phyloP scores from a whole-genome alignment of 2,329 filamentous ascomycete genomes.

The Colletotrichum falcatum region DNA sequence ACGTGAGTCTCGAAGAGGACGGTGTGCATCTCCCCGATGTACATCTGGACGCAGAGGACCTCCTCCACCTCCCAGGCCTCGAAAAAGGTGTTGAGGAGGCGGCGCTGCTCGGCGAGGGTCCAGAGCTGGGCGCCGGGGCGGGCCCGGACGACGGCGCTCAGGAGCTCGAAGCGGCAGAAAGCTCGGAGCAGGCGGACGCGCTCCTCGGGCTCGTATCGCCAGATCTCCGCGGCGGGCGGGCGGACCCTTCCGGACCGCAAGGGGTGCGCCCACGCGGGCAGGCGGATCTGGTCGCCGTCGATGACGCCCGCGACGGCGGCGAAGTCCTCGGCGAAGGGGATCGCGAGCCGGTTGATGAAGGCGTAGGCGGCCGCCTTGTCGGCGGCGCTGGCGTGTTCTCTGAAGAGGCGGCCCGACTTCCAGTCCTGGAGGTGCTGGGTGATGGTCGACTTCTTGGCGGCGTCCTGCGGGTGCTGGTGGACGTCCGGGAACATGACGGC shows the following conservation, averaged over 20 bases:
- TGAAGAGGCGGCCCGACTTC: background rate
- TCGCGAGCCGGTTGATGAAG: background rate
- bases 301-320: background rate
- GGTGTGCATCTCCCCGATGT: constrained; percentile 2
- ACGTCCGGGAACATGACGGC: background rate
- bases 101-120: background rate
- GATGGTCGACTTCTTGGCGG: background rate
- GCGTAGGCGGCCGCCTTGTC: background rate
- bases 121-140: constrained; percentile 17
- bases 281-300: background rate
- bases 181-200: constrained; percentile 13
- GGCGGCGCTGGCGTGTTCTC: background rate
- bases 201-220: constrained; percentile 2
- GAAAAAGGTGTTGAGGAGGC: background rate
- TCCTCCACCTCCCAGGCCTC: constrained; percentile 28
- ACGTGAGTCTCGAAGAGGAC: background rate
- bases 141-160: constrained; percentile 7
- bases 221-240: background rate
- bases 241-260: background rate
- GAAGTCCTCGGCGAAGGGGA: constrained; percentile 18
- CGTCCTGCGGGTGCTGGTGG: background rate
- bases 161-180: constrained; percentile 17
- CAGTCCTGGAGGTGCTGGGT: background rate
- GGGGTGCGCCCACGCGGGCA: background rate
- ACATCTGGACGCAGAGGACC: constrained; percentile 11